A percentile compares a stretch with the other conserved stretches of the same genome.
Conservation (phyloP, 176 grass and related monocot genomes). For the Thinopyrum elongatum region DNA sequence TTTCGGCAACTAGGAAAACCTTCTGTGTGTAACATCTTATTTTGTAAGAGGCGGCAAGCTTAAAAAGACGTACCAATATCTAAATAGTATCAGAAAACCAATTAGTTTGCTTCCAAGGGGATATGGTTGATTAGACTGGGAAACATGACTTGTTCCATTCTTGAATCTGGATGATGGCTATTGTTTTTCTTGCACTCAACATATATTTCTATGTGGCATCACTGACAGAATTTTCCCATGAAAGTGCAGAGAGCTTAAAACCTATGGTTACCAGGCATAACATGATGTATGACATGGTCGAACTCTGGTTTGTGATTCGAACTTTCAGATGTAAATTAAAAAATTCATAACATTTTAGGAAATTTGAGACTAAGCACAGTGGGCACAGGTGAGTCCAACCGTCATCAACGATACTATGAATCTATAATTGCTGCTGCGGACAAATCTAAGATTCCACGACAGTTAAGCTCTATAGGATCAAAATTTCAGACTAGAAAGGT, state of each 20-base stretch:
- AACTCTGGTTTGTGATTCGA: background rate
- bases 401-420: background rate
- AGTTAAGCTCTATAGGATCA: conserved; percentile 6
- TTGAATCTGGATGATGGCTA: background rate
- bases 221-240: background rate
- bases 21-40: conserved; percentile 14
- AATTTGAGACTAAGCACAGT: background rate
- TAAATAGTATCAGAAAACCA: conserved; percentile 14
- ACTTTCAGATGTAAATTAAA: conserved; percentile 6
- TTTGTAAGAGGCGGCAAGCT: background rate
- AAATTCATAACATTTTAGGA: background rate
- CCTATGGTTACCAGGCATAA: background rate
- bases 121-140: background rate
- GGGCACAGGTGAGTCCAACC: background rate
- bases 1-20: background rate
- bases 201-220: background rate
- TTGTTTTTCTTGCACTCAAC: background rate
- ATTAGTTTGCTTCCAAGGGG: background rate
- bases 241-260: background rate
- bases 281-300: background rate
- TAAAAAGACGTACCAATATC: background rate
- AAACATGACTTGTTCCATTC: background rate
- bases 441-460: background rate
- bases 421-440: background rate
- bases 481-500: background rate